Evolutionary conservation across 768 basidiomycete species (phyloP).

Genomic region (Tulasnella sp.): DNA sequence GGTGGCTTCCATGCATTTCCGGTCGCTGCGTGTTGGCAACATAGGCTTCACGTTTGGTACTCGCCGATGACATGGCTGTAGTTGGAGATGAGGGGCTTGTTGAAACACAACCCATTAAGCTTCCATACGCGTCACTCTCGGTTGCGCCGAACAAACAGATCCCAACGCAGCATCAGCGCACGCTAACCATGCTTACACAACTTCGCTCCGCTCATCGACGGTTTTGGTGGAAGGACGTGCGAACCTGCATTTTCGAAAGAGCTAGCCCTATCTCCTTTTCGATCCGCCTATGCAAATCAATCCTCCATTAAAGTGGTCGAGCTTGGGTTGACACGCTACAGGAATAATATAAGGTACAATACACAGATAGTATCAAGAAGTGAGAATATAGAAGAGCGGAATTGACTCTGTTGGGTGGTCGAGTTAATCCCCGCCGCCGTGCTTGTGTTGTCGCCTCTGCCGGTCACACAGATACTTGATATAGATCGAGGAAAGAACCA

Average conservation of each 20-base stretch:
- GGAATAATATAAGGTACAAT: not conserved
- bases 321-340: not conserved
- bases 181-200: too few relatives aligned
- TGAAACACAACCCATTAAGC: too few relatives aligned
- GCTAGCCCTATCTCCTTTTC: too few relatives aligned
- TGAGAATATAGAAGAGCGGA: not conserved
- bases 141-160: too few relatives aligned
- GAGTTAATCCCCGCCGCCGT: not conserved
- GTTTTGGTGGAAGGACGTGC: too few relatives aligned
- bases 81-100: not conserved
- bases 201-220: too few relatives aligned
- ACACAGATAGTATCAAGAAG: not conserved
- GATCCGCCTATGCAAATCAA: too few relatives aligned
- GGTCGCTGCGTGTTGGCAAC: not conserved
- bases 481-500: not conserved
- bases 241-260: too few relatives aligned
- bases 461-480: conserved; percentile 18
- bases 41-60: not conserved
- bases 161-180: too few relatives aligned
- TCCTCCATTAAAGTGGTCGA: too few relatives aligned
- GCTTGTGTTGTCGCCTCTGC: not conserved
- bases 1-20: not conserved
- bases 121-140: too few relatives aligned
- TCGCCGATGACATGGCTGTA: not conserved
- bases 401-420: not conserved